Evolutionary conservation across 352 stramenopile species (phyloP).

Genomic region (Peronospora belbahrii): DNA sequence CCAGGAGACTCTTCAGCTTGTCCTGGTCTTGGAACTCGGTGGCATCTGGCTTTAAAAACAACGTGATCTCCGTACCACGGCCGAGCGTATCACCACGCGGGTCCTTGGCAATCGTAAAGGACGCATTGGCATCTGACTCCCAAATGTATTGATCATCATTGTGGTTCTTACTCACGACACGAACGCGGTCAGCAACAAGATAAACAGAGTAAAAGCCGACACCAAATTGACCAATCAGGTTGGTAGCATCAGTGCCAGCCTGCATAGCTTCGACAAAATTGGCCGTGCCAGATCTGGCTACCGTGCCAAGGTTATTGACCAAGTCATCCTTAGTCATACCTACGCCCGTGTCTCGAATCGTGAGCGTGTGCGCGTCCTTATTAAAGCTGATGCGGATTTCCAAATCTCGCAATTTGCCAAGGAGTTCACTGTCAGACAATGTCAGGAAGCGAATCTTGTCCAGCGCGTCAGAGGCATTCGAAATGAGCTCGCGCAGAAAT

Average conservation of each 20-base stretch:
- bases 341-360: constrained; percentile 96
- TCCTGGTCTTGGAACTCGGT: constrained; percentile 92
- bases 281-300: constrained; percentile 97
- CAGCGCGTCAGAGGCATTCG: constrained; percentile 96
- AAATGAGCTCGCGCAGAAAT: constrained; percentile 99
- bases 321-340: constrained; percentile 99
- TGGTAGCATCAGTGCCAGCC: constrained; percentile 87
- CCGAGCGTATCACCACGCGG: constrained; percentile 92
- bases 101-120: constrained; percentile 95
- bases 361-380: constrained; percentile 92
- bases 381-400: constrained; percentile 97
- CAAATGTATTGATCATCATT: constrained; percentile 97
- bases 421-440: constrained; percentile 83
- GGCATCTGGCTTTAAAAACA: constrained; percentile 98
- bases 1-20: constrained; percentile 92
- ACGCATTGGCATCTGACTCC: constrained; percentile 95
- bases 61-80: constrained; percentile 97
- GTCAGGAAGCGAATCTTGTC: constrained; percentile 99
- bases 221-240: constrained; percentile 98
- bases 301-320: constrained; percentile 94
- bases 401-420: constrained; percentile 84
- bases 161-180: constrained; percentile 96
- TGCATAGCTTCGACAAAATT: constrained; percentile 98
- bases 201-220: constrained; percentile 99
- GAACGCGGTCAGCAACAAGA: constrained; percentile 92